Base-by-base conservation (phyloP, 148 eudicot species). In the Heliosperma pusillum region DNA sequence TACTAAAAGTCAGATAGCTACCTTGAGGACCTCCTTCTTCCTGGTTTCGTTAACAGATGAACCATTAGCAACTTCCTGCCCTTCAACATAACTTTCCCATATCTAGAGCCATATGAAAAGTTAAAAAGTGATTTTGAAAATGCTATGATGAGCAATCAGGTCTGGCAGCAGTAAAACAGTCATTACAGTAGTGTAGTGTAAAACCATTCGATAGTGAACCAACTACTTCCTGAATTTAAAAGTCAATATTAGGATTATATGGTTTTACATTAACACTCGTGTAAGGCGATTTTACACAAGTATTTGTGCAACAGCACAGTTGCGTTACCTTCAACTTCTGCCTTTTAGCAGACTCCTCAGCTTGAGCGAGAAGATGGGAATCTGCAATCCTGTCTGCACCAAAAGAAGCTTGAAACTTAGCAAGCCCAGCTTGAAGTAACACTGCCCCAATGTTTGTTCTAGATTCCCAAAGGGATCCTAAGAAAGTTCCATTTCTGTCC, bases 61-160 rank as follows among this genome's bases (percentile, higher is more conserved):
- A 47, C 89, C 96, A 78, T 80, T 87, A 17, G 91, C 26, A 76
- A 86, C 90, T 87, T 90, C 97, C 79, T 90, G 96, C 73, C 99
- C 99, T 82, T 95, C 97, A 25, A 88, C 90, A 80, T 84, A 92
- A 80, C 83, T 95, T 82, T 89, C 96, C 99, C 99, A 95, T 79
- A 95, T 88, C 99, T 95, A 86, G 76, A 83, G n/a, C 10, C 72
- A 82, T 30, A 33, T 24, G 10, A 26, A 61, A 33, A 68, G 45
- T 82, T 56, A 69, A 25, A 80, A 57, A 6, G 65, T 21, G 57
- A 59, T 26, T 71, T 29, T 29, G 42, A 45, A 33, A 17, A 65
- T 20, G 33, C 25, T n/a, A 70, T 6, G 58, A 11, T 20, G 55
- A 44, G 17, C 59, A 74, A 78, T 27, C 61, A 30, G 52, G 52